Base-by-base conservation (phyloP, 164 flowering plant genomes). In the Stephania yunnanensis region DNA sequence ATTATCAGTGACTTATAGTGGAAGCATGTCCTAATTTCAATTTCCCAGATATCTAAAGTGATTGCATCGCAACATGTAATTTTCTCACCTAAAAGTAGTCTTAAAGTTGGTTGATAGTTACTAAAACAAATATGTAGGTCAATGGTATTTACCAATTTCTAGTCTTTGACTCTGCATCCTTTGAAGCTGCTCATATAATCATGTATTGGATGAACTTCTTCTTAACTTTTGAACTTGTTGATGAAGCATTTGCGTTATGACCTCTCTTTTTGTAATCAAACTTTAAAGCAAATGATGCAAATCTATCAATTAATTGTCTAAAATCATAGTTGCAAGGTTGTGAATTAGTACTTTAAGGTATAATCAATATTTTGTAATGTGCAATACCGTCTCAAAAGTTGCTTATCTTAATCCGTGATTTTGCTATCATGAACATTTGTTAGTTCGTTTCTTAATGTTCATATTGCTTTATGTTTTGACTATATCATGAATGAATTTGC, bases 401-500 rank as follows among this genome's bases (percentile, higher is more conserved):
- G 65, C 65, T 17, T 36, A 36, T 36, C 42, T 58, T 58, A 58
- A 5, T 19, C 1, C n/a, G 65, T 58, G n/a, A 19, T 58, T 58
- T 58, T 17, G 22, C 0, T 58, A 2, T 58, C 19, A 17, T 19
- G 7, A 58, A 58, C 65, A 53, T 11, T 70, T 25, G 9, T 20
- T 44, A 10, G 6, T 72, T 29, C 44, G 8, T 68, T 13, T 68
- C 10, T 68, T 45, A 36, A 3, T 46, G 55, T 29, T 29, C 6
- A 9, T 48, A 58, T 12, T 72, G 50, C 25, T 15, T 15, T 58
- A 36, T 58, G n/a, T n/a, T 19, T 58, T 25, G 66, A 25, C 64
- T 50, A 77, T 72, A 63, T 31, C 74, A 83, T 84, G 71, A 81
- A 71, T 81, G 80, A 75, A 79, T 77, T 68, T 73, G 44, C 77